Percentiles rank a stretch among this genome's conserved stretches.
Conservation (phyloP, 805 yeast genomes). For the Wickerhamiella bombiphila region DNA sequence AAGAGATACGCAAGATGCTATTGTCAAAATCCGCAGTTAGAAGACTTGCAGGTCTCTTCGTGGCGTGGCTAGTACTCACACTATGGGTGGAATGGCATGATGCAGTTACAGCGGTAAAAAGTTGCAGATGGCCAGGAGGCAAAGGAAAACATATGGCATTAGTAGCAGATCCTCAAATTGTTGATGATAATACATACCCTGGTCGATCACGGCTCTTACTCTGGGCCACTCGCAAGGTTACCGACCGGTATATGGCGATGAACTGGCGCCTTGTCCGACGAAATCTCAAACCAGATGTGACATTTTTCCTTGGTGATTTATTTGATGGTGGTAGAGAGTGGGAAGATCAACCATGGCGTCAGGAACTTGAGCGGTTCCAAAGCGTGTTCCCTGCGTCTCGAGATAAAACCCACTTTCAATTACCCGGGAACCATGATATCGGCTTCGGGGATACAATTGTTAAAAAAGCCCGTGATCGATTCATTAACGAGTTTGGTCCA, state of each 20-base stretch:
- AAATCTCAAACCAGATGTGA: constrained; percentile 55
- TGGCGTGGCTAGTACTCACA: constrained; percentile 29
- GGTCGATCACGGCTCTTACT: constrained; percentile 38
- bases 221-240: constrained; percentile 41
- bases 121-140: constrained; percentile 42
- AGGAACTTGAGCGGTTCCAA: constrained; percentile 57
- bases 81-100: constrained; percentile 41
- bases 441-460: constrained; percentile 74
- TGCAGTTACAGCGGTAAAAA: constrained; percentile 31
- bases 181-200: constrained; percentile 81
- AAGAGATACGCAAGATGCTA: too few species aligned
- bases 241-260: constrained; percentile 68
- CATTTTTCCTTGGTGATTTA: constrained; percentile 75
- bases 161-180: constrained; percentile 88
- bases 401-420: constrained; percentile 5
- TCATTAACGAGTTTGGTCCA: constrained; percentile 59
- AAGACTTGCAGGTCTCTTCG: neutral
- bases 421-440: constrained; percentile 93
- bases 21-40: too few species aligned
- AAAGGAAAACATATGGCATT: constrained; percentile 30
- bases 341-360: constrained; percentile 52
- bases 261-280: constrained; percentile 51
- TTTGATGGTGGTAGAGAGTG: constrained; percentile 93
- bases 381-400: constrained; percentile 32
- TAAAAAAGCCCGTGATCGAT: constrained; percentile 43